These are phyloP conservation scores for Schoenoplectus triqueter DNA, from an alignment of 202 grass and related monocot species.

Conservation along the genomic window DNA sequence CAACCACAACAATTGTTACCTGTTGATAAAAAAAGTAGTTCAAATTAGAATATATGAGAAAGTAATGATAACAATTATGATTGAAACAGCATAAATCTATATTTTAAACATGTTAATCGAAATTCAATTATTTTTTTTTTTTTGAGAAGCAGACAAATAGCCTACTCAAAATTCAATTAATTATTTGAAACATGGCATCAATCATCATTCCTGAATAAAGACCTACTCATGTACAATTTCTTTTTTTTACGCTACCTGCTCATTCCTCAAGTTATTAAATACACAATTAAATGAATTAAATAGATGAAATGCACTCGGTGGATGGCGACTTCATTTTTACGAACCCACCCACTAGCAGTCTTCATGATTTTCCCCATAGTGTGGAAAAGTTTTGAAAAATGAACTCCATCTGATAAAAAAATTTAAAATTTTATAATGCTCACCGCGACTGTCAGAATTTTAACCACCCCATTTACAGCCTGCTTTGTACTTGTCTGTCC, in stretches of 20 bases:
- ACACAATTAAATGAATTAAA: neutral
- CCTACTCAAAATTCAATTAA: neutral
- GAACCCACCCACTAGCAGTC: neutral
- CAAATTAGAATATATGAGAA: neutral
- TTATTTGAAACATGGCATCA: neutral
- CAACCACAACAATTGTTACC: conserved; percentile 97
- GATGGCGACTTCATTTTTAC: neutral
- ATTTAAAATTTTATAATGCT: conserved; percentile 43
- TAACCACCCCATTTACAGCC: conserved; percentile 65
- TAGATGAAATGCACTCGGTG: neutral
- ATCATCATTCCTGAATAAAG: conserved; percentile 4
- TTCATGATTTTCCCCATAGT: conserved; percentile 10
- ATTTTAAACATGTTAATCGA: neutral
- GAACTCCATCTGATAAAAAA: conserved; percentile 27
- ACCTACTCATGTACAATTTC: too few species aligned
- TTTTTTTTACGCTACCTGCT: neutral
- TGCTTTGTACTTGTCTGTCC: conserved; percentile 72
- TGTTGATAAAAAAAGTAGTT: conserved; percentile 44
- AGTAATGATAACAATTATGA: neutral
- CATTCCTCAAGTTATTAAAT: conserved; percentile 5
- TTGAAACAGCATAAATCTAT: conserved; percentile 6
- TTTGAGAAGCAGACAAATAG: too few species aligned
- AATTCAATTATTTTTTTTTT: neutral
- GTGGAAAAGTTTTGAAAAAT: neutral
- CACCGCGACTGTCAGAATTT: conserved; percentile 93